Evolutionary conservation across 805 yeast genomes (phyloP).

Genomic region (Yarrowia osloensis): DNA sequence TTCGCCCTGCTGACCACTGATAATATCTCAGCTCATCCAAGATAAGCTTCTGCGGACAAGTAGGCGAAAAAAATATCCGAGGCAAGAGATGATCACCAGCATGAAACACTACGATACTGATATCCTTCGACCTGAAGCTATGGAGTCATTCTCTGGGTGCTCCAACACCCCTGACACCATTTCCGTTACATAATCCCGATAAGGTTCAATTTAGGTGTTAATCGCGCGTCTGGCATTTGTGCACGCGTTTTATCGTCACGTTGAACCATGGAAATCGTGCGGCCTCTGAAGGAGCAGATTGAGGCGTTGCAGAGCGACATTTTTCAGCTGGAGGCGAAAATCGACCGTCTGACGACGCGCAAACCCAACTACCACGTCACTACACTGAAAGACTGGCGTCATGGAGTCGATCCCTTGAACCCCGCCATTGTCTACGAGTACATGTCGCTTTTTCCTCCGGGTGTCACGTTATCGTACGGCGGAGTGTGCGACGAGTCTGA

Average conservation of each 20-base stretch:
- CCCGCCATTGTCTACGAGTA: conserved; percentile 20
- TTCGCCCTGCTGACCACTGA: no score
- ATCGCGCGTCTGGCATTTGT: conserved; percentile 2
- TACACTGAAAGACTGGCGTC: not conserved
- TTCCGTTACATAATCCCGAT: not conserved
- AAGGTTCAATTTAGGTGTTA: conserved; percentile 7
- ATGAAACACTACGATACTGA: no score
- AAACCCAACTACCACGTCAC: conserved; percentile 16
- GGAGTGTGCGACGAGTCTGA: conserved; percentile 9
- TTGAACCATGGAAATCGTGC: not conserved
- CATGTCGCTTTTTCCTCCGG: conserved; percentile 3
- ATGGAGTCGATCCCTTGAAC: conserved; percentile 9
- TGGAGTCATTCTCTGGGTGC: no score
- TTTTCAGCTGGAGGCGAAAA: not conserved
- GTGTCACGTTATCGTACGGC: conserved; percentile 1
- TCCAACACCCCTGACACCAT: not conserved
- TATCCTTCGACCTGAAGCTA: no score
- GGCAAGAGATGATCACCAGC: no score
- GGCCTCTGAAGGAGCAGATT: not conserved
- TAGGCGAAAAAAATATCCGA: no score
- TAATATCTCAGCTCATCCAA: no score
- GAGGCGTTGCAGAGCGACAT: conserved; percentile 1
- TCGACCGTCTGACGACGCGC: conserved; percentile 10
- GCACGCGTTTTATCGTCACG: not conserved
- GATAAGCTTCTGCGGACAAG: no score